phyloP scores from a whole-genome alignment of 2,329 filamentous ascomycete genomes.

The Fusarium burgessii region DNA sequence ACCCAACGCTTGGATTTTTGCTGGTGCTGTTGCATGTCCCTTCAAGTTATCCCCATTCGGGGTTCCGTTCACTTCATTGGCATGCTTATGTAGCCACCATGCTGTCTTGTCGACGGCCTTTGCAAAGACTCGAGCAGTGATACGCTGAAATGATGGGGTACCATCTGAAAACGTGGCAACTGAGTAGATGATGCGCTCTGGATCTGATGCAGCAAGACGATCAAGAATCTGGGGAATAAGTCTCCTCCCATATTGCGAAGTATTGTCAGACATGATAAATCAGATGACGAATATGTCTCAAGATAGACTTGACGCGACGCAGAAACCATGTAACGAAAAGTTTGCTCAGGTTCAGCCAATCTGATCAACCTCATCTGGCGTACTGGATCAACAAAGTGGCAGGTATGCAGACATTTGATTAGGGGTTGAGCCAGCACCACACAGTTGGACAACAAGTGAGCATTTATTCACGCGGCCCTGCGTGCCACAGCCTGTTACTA shows the following conservation, averaged over 20 bases:
- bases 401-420: background rate
- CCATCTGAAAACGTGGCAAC: background rate
- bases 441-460: background rate
- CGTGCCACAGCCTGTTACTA: background rate
- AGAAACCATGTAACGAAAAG: background rate
- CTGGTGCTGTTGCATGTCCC: background rate
- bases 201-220: background rate
- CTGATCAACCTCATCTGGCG: too few relatives aligned
- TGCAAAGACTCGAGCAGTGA: background rate
- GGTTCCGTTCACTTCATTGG: background rate
- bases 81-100: background rate
- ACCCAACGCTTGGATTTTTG: background rate
- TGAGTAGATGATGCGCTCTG: background rate
- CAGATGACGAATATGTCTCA: background rate
- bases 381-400: background rate
- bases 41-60: background rate
- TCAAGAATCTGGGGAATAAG: constrained; percentile 1
- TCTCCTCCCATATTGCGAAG: background rate
- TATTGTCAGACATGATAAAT: background rate
- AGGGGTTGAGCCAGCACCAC: background rate
- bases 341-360: background rate
- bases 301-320: background rate
- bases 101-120: constrained; percentile 1
- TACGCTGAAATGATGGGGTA: background rate
- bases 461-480: background rate